Percentiles rank a stretch among this genome's conserved stretches.
phyloP scores from a whole-genome alignment of 2,329 filamentous ascomycete genomes.

The Xylaria sp. region DNA sequence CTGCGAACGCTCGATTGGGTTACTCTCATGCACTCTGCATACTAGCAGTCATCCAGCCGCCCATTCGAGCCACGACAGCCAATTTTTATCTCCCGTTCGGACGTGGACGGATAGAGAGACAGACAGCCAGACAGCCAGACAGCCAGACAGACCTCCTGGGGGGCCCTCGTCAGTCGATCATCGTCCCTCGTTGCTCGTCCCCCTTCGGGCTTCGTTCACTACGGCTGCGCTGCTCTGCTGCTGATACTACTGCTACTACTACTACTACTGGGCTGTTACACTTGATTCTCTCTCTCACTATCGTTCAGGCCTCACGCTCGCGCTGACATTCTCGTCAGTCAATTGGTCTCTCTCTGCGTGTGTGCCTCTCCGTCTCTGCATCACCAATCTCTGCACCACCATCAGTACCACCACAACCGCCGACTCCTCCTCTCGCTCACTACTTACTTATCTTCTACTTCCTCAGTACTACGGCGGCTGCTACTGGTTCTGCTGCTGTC shows the following conservation, averaged over 20 bases:
- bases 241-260: constrained; percentile 30
- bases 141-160: constrained; percentile 39
- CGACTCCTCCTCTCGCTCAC: constrained; percentile 10
- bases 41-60: constrained; percentile 48
- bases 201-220: constrained; percentile 40
- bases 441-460: not conserved
- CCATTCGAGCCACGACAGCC: constrained; percentile 54
- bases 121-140: too few species aligned
- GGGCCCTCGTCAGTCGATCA: not conserved
- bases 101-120: constrained; percentile 43
- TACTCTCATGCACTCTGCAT: constrained; percentile 51
- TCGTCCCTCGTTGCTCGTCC: not conserved
- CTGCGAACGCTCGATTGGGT: constrained; percentile 51
- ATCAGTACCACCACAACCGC: constrained; percentile 36
- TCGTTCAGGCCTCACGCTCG: not conserved
- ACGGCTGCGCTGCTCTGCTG: not conserved
- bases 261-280: constrained; percentile 44
- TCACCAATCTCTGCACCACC: constrained; percentile 31
- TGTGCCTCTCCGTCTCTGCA: constrained; percentile 21
- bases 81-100: constrained; percentile 48
- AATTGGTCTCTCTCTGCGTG: constrained; percentile 43
- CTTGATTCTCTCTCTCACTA: constrained; percentile 33
- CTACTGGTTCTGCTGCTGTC: constrained; percentile 1
- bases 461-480: not conserved
- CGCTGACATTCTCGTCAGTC: constrained; percentile 26